Percentiles rank a stretch among this genome's conserved stretches.
Evolutionary conservation across 495 filamentous ascomycete species (phyloP).

Genomic region (Penicillium coffeae): DNA sequence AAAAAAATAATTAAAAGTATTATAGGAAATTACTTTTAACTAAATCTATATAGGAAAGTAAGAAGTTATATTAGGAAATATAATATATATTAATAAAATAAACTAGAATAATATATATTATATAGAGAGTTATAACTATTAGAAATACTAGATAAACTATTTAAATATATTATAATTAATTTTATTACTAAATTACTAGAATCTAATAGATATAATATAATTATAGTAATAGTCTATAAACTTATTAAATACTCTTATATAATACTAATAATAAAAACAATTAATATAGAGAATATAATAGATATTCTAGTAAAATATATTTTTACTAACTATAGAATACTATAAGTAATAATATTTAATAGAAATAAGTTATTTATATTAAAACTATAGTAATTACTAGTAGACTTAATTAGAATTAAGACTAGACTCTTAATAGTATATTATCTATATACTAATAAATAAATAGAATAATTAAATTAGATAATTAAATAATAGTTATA

Average conservation of each 20-base stretch:
- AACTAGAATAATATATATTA: background rate
- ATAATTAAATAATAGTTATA: conserved; percentile 7
- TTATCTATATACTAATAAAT: conserved; percentile 7
- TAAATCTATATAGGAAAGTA: background rate
- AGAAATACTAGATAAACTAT: background rate
- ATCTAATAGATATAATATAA: conserved; percentile 5
- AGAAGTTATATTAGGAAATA: conserved; percentile 10
- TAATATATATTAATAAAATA: conserved; percentile 2
- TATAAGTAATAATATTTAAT: background rate
- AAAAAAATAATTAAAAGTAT: conserved; percentile 9
- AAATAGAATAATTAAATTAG: conserved; percentile 8
- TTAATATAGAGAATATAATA: background rate
- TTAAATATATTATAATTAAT: no score
- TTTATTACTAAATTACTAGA: conserved; percentile 14
- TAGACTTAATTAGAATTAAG: conserved; percentile 3
- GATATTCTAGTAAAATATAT: background rate
- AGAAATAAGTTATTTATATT: conserved; percentile 2
- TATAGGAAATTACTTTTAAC: conserved; percentile 5
- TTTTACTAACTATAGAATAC: background rate
- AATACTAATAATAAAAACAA: background rate
- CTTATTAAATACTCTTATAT: background rate
- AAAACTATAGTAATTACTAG: conserved; percentile 1
- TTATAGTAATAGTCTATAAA: conserved; percentile 1
- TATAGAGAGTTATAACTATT: conserved; percentile 12
- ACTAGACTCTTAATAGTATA: conserved; percentile 5